Conservation (phyloP, 1,284 basidiomycete species). For the Mixia osmundae region DNA sequence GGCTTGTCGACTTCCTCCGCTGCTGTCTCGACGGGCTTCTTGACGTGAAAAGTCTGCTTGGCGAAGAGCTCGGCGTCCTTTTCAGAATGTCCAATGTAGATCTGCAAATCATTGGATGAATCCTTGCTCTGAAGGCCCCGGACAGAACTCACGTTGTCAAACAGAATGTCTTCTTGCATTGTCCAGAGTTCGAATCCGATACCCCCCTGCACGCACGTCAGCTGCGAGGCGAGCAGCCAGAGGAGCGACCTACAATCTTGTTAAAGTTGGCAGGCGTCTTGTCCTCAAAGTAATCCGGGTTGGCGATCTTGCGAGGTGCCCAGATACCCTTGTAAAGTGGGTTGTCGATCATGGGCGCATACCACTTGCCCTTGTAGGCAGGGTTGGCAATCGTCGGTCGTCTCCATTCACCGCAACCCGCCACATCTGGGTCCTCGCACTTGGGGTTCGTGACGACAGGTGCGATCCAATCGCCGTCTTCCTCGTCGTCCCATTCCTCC, state of each 20-base stretch:
- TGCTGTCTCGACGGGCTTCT: constrained; percentile 30
- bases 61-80: constrained; percentile 60
- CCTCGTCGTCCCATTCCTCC: constrained; percentile 98
- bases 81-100: constrained; percentile 71
- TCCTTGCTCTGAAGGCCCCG: not conserved
- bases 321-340: constrained; percentile 93
- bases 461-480: constrained; percentile 94
- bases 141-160: constrained; percentile 14
- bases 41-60: constrained; percentile 59
- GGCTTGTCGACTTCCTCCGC: constrained; percentile 24
- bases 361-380: constrained; percentile 61
- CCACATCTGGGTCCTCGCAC: constrained; percentile 84
- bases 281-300: constrained; percentile 86
- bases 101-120: constrained; percentile 25
- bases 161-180: constrained; percentile 93
- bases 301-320: constrained; percentile 69
- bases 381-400: constrained; percentile 74
- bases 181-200: constrained; percentile 95
- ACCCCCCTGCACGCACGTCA: constrained; percentile 37
- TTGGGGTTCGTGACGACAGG: constrained; percentile 67
- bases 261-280: constrained; percentile 56
- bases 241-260: constrained; percentile 38
- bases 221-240: not conserved
- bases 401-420: constrained; percentile 34
- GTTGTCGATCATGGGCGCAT: constrained; percentile 78